phyloP scores from a whole-genome alignment of 1,284 basidiomycete species.

The Cutaneotrichosporon sp. region DNA sequence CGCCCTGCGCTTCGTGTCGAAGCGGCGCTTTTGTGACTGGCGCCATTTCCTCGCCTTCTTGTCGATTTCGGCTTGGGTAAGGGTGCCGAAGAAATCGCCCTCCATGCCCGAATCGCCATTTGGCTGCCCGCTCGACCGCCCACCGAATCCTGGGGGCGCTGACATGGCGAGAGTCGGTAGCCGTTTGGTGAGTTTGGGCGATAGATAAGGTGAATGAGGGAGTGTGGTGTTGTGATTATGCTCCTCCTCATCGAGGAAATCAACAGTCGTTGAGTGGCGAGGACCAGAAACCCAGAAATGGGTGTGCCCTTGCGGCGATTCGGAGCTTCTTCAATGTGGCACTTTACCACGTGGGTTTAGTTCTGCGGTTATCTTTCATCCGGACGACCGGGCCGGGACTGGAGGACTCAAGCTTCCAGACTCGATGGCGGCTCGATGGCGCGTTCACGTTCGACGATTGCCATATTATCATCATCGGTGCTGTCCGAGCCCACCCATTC shows the following conservation, averaged over 20 bases:
- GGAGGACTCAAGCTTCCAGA: too few species aligned
- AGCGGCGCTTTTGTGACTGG: constrained; percentile 43
- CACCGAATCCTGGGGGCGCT: constrained; percentile 46
- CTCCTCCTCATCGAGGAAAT: too few species aligned
- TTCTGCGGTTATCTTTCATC: too few species aligned
- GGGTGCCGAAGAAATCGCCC: constrained; percentile 44
- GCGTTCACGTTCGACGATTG: too few species aligned
- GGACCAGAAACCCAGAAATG: too few species aligned
- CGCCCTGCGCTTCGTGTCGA: constrained; percentile 44
- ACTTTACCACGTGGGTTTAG: too few species aligned
- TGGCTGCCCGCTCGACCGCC: constrained; percentile 18
- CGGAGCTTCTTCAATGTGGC: background rate
- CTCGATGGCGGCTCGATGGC: too few species aligned
- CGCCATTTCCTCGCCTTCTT: constrained; percentile 51
- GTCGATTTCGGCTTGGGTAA: constrained; percentile 47
- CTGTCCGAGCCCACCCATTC: too few species aligned
- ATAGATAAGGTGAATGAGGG: background rate
- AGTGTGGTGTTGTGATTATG: too few species aligned
- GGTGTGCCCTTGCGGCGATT: too few species aligned
- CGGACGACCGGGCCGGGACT: too few species aligned
- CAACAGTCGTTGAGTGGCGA: constrained; percentile 2
- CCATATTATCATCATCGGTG: too few species aligned
- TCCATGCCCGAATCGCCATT: constrained; percentile 36
- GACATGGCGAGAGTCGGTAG: constrained; percentile 30
- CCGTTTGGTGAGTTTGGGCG: constrained; percentile 5